Conservation (phyloP, 805 yeast species). For the Maudiozyma pseudohumilis region DNA sequence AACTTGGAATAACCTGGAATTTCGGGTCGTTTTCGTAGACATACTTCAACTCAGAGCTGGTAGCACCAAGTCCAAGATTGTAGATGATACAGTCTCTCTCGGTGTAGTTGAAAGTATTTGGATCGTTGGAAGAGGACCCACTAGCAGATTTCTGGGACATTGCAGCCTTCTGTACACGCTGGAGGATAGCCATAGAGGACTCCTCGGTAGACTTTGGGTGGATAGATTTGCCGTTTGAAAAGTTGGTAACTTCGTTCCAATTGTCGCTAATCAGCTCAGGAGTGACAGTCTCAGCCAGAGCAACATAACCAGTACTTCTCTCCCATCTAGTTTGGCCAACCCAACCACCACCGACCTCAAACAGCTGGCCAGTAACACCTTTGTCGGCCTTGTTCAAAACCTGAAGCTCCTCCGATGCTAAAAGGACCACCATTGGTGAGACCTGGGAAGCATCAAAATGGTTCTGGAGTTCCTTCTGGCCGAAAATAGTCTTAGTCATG, state of each 20-base stretch:
- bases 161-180: constrained; percentile 40
- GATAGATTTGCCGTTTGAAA: constrained; percentile 43
- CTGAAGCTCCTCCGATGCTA: constrained; percentile 65
- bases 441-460: constrained; percentile 80
- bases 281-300: constrained; percentile 34
- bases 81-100: constrained; percentile 70
- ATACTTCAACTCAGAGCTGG: constrained; percentile 63
- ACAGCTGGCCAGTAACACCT: constrained; percentile 64
- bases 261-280: constrained; percentile 66
- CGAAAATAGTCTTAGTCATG: constrained; percentile 85
- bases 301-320: constrained; percentile 76
- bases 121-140: constrained; percentile 27
- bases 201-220: constrained; percentile 51
- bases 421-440: constrained; percentile 77
- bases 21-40: constrained; percentile 66
- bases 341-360: constrained; percentile 97
- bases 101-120: constrained; percentile 42
- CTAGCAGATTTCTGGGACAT: constrained; percentile 2
- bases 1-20: constrained; percentile 81
- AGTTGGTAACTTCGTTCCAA: constrained; percentile 60
- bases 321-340: constrained; percentile 92
- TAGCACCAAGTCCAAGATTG: constrained; percentile 85
- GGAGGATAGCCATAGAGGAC: constrained; percentile 68
- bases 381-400: constrained; percentile 17
- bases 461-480: constrained; percentile 60